Base-by-base conservation (phyloP, 2,329 filamentous ascomycete genomes). In the Cladosporium sp. region DNA sequence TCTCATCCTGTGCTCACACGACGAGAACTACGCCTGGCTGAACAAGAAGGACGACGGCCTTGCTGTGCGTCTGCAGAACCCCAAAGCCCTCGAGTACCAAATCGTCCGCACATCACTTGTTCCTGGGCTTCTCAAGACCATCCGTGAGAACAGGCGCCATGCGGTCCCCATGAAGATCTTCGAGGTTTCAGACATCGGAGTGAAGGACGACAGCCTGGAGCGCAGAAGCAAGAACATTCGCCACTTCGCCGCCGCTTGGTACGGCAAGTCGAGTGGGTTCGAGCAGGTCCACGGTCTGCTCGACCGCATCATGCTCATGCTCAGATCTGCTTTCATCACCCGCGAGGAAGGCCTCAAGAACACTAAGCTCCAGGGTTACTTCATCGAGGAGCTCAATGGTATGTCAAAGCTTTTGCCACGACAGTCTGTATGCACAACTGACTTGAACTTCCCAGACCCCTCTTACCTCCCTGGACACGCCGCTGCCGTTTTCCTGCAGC, bases 11-110 rank as follows among this genome's bases (percentile, higher is more conserved):
- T 98, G 93, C 78, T 95, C 89, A 43, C 90, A 96, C 70, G 92
- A 97, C 66, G 93, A 98, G 78, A 98, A 98, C 76, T 98, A 97
- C 70, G 85, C 80, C 55, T 96, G 89, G 87, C 77, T 98, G 48
- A 95, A 95, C 74, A 86, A 90, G 66, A 84, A 84, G 66, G 91
- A 96, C 61, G 87, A 95, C 63, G 85, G 80, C 54, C 89, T 85
- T 0, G 90, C 89, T 28, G 83, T 96, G 60, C 85, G 83, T 63
- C 84, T 96, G 38, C 88, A 88, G 58, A 96, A 96, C 70, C 91
- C 91, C 52, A 96, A 96, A 77, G 95, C 90, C 0, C 79, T 83
- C 22, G 91, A 96, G 68, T 96, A 95, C 72, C 91, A 96, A 72
- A 85, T 96, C 52, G 91, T 95, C 22, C 86, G 91, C 54, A 95